Conservation (phyloP, 1,139 yeast genomes). For the Blastobotrys capitulatus region DNA sequence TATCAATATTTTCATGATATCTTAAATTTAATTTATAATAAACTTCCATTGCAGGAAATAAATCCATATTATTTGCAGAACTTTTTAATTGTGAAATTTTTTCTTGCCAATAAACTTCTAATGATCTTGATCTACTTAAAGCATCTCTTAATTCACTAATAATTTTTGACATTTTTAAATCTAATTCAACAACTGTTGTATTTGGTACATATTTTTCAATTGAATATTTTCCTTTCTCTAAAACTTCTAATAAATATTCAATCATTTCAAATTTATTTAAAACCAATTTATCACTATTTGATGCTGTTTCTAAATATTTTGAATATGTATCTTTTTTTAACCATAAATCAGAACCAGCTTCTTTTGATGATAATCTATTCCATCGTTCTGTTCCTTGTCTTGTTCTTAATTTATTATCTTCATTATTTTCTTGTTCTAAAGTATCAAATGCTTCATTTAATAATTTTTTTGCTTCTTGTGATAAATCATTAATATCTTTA, state of each 20-base stretch:
- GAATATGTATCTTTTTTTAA: slow-evolving; percentile 42
- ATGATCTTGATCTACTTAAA: slow-evolving; percentile 29
- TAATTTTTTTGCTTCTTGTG: slow-evolving; percentile 39
- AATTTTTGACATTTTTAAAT: slow-evolving; percentile 37
- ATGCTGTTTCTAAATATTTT: slow-evolving; percentile 53
- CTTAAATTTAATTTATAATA: slow-evolving; percentile 16
- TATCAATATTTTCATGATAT: slow-evolving; percentile 27
- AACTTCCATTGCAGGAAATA: slow-evolving; percentile 26
- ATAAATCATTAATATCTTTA: slow-evolving; percentile 42
- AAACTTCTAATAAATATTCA: slow-evolving; percentile 40
- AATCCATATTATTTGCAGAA: slow-evolving; percentile 26
- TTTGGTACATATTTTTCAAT: slow-evolving; percentile 49
- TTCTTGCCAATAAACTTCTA: slow-evolving; percentile 23
- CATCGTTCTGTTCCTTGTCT: slow-evolving; percentile 48
- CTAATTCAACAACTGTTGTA: slow-evolving; percentile 40
- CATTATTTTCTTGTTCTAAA: slow-evolving; percentile 47
- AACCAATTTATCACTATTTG: slow-evolving; percentile 53
- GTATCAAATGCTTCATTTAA: slow-evolving; percentile 44
- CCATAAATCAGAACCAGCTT: slow-evolving; percentile 31
- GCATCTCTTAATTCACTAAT: slow-evolving; percentile 42
- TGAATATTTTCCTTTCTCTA: slow-evolving; percentile 40
- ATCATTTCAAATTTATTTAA: slow-evolving; percentile 42
- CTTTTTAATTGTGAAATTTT: slow-evolving; percentile 27
- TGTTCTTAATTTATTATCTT: slow-evolving; percentile 48
- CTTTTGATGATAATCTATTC: slow-evolving; percentile 31